Evolutionary conservation across 345 rosid genomes (phyloP).

Genomic region (Corchorus olitorius): DNA sequence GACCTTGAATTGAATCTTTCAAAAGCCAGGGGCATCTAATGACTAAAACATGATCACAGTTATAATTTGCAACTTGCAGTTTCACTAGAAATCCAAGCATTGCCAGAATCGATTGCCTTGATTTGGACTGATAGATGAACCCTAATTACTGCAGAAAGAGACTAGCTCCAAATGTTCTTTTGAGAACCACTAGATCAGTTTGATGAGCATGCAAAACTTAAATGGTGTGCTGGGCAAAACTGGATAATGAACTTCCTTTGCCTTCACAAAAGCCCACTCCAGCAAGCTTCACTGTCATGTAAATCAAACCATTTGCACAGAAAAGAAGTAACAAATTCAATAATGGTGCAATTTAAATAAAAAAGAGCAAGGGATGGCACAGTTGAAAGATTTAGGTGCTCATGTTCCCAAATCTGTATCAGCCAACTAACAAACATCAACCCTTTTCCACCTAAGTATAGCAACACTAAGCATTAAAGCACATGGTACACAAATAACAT

Average conservation of each 20-base stretch:
- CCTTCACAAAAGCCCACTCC: constrained; percentile 44
- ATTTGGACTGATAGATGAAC: constrained; percentile 16
- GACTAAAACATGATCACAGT: constrained; percentile 14
- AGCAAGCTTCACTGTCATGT: constrained; percentile 37
- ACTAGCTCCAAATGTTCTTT: constrained; percentile 20
- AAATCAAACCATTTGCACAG: constrained; percentile 41
- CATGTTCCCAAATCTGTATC: background rate
- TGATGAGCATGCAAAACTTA: constrained; percentile 42
- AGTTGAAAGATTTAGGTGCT: constrained; percentile 9
- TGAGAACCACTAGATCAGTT: constrained; percentile 32
- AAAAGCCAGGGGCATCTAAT: constrained; percentile 3
- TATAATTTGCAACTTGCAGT: constrained; percentile 25
- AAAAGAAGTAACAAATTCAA: constrained; percentile 33
- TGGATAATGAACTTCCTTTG: constrained; percentile 36
- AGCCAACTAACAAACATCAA: background rate
- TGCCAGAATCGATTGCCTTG: constrained; percentile 22
- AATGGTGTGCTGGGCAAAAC: constrained; percentile 33
- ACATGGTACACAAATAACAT: background rate
- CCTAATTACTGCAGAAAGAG: constrained; percentile 27
- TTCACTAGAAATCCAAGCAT: constrained; percentile 20
- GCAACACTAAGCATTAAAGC: constrained; percentile 1
- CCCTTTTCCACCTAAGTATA: background rate
- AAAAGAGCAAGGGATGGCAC: background rate
- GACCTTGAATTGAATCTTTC: constrained; percentile 19
- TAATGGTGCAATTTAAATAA: background rate